Evolutionary conservation across 768 basidiomycete genomes (phyloP), one percentile per base, ranked within the genome.

Genomic region (Pleurotus ostreatus): DNA sequence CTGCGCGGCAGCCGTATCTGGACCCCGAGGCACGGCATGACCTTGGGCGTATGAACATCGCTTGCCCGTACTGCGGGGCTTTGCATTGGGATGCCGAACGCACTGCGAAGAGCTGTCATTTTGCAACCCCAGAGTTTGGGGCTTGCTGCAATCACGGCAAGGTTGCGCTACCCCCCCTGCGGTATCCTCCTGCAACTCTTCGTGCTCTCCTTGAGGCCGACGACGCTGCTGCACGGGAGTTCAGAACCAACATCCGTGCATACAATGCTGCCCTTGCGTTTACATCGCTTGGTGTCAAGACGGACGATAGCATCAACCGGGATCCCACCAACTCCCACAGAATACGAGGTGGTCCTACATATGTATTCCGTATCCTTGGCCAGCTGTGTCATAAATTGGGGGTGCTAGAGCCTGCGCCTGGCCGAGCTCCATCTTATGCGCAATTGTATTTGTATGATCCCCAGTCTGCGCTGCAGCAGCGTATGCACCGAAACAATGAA

Each of bases 401-500:
- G 5, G 68, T 74, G 46, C 61, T 78, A 0, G 45, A 59, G 12
- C 67, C 74, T 43, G 22, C 45, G 2, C 55, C 57, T 13, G 69
- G 61, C 9, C 1, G 30, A 0, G 38, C 49, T 0, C 66, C 72
- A 0, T 16, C 38, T 0, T 76, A 68, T 66, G 68, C 72, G 5
- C 73, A 78, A 55, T 65, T 77, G 0, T 75, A 75, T 47, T 65
- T 78, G 2, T 70, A 73, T 65, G 74, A 78, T 63, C 66, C 74
- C 6, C 3, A 45, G 2, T 59, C 57, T 3, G 74, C 72, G 0
- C 39, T 65, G 1, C 7, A 70, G 5, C 22, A 47, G 18, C 30
- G 60, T 0, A 59, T 65, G 57, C 23, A 59, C 15, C 40, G 49
- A 1, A 59, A 60, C 0, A 34, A 67, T 16, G 18, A 63, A 3